Evolutionary conservation across 441 rosid genomes (phyloP), one percentile per base, ranked within the genome.

Genomic region (Brassica hybrid): DNA sequence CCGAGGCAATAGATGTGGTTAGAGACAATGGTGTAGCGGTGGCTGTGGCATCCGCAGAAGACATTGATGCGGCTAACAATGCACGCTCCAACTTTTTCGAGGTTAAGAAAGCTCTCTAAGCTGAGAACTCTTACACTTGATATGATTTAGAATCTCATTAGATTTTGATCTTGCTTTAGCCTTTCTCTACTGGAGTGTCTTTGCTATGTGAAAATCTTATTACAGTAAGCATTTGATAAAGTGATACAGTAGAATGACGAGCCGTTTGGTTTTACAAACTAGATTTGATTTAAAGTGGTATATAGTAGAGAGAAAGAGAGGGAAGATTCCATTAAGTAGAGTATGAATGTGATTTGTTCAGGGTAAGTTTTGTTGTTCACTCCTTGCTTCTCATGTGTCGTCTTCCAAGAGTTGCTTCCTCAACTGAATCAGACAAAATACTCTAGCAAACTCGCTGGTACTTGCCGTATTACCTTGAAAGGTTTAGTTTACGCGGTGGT

Each of bases 11-110:
- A 14, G 97, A 91, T 9, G 86, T 89, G 0, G 84, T 91, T 41
- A 90, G 83, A 76, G 86, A 85, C 63, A 84, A 85, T 63, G 98
- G 99, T 62, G 94, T 95, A 0, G 81, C 80, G 5, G 99, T 93
- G 1, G 94, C 90, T 1, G 99, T 95, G 72, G 96, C 98, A 45
- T 95, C 94, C 23, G 88, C 86, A 1, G 91, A 90, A 21, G 98
- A 93, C 60, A 84, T 93, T 30, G 96, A 88, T 12, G 85, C 88
- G 30, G 96, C 97, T 1, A 83, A 95, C 89, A 85, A 76, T 71
- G 94, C 87, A 67, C 78, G 87, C 1, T 32, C 86, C 2, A 74
- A 75, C 83, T 91, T 78, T 80, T 94, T 94, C n/a, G n/a, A n/a
- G n/a, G n/a, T n/a, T n/a, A n/a, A n/a, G n/a, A n/a, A n/a, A n/a